Percentiles rank a stretch among this genome's conserved stretches.
Conservation (phyloP, 805 yeast genomes). For the Huiozyma sinensis region DNA sequence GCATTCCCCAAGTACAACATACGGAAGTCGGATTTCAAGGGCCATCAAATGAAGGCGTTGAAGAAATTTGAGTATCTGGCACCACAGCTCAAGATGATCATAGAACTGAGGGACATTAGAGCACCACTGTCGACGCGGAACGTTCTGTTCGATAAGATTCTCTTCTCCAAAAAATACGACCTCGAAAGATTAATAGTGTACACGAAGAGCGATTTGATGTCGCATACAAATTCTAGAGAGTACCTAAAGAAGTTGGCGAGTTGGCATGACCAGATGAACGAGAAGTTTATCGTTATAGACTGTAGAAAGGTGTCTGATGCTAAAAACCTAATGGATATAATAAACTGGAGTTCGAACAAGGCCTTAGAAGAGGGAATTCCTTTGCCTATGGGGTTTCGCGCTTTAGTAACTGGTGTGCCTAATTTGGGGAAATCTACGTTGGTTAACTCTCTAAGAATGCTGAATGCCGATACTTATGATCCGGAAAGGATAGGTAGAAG, state of each 20-base stretch:
- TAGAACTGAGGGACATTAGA: constrained; percentile 81
- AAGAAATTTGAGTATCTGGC: constrained; percentile 54
- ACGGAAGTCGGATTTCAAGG: constrained; percentile 69
- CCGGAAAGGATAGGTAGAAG: constrained; percentile 6
- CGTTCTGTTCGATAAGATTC: constrained; percentile 58
- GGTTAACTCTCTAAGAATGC: constrained; percentile 58
- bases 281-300: constrained; percentile 46
- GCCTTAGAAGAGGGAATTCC: constrained; percentile 35
- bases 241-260: constrained; percentile 24
- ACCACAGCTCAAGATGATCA: constrained; percentile 68
- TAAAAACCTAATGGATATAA: constrained; percentile 36
- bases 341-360: constrained; percentile 35
- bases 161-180: constrained; percentile 34
- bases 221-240: constrained; percentile 5
- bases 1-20: constrained; percentile 67
- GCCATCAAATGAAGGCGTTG: constrained; percentile 80
- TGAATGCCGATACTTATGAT: constrained; percentile 15
- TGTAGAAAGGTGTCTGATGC: constrained; percentile 44
- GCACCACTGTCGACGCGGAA: constrained; percentile 84
- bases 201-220: constrained; percentile 60
- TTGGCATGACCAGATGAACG: constrained; percentile 38
- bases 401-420: constrained; percentile 88
- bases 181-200: constrained; percentile 41
- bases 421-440: constrained; percentile 93
- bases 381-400: constrained; percentile 74